Evolutionary conservation across 2,329 filamentous ascomycete genomes (phyloP).

Genomic region (Thelonectria rubi): DNA sequence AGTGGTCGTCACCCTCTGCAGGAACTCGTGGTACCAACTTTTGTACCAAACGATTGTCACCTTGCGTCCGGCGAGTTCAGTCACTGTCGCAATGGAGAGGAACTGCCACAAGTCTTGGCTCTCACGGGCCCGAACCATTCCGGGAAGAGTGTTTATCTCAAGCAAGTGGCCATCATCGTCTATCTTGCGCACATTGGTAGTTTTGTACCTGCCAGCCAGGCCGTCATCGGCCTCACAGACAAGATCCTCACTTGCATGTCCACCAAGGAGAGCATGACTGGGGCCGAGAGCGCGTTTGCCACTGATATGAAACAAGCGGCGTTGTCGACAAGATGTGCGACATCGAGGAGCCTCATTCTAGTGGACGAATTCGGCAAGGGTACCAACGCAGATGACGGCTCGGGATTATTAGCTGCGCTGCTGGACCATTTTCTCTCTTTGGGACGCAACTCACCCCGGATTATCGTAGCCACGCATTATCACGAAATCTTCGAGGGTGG

Average conservation of each 20-base stretch:
- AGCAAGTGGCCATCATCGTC: constrained; percentile 89
- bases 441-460: constrained; percentile 59
- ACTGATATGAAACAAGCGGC: constrained; percentile 90
- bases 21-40: constrained; percentile 81
- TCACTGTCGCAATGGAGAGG: constrained; percentile 1
- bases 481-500: constrained; percentile 77
- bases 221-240: constrained; percentile 86
- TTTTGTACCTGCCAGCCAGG: constrained; percentile 83
- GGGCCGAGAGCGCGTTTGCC: constrained; percentile 69
- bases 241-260: constrained; percentile 89
- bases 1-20: constrained; percentile 89
- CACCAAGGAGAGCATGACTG: constrained; percentile 71
- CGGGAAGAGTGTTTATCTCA: constrained; percentile 95
- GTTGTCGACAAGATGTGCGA: constrained; percentile 78
- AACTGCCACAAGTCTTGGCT: constrained; percentile 69
- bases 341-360: constrained; percentile 80
- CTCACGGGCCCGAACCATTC: constrained; percentile 96
- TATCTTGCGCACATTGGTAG: constrained; percentile 94
- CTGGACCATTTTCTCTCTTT: constrained; percentile 64
- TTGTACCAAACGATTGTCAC: constrained; percentile 83
- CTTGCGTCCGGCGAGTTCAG: constrained; percentile 67
- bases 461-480: constrained; percentile 70
- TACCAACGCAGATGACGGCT: constrained; percentile 66
- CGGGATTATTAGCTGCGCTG: constrained; percentile 66
- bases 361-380: constrained; percentile 89